Evolutionary conservation across 768 basidiomycete genomes (phyloP).

Genomic region (Termitomyces heimii): DNA sequence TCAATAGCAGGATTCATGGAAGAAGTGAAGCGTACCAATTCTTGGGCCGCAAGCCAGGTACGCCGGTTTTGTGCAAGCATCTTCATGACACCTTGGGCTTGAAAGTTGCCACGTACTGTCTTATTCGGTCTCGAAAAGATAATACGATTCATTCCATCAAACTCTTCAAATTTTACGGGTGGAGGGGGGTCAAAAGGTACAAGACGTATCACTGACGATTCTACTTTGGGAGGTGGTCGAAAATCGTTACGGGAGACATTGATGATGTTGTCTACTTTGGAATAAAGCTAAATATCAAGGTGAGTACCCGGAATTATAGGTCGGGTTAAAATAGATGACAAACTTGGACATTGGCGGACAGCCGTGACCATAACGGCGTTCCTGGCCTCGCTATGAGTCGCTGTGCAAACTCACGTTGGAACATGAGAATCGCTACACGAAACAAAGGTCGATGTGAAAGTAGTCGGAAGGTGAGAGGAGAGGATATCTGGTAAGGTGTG

Average conservation of each 20-base stretch:
- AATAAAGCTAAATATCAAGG: constrained; percentile 52
- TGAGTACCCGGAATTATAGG: neutral
- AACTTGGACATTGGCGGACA: constrained; percentile 91
- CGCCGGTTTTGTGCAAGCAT: constrained; percentile 92
- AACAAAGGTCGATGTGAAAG: constrained; percentile 94
- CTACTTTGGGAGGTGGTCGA: constrained; percentile 91
- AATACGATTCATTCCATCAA: constrained; percentile 91
- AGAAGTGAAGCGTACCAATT: constrained; percentile 36
- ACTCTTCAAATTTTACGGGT: constrained; percentile 93
- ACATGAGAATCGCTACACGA: constrained; percentile 97
- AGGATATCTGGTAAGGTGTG: constrained; percentile 98
- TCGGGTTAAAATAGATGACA: neutral
- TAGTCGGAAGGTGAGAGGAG: constrained; percentile 93
- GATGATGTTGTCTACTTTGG: constrained; percentile 94
- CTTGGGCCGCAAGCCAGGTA: constrained; percentile 84
- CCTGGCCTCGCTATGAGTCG: constrained; percentile 85
- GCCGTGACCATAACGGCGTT: constrained; percentile 83
- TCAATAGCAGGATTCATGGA: neutral
- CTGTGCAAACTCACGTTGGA: constrained; percentile 97
- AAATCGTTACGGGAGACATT: constrained; percentile 97
- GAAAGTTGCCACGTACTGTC: constrained; percentile 82
- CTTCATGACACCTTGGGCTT: constrained; percentile 90
- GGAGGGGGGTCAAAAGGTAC: constrained; percentile 94
- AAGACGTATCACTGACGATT: constrained; percentile 87
- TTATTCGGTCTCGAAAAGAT: constrained; percentile 90